Conservation (phyloP, 805 yeast genomes). For the Pichia californica region DNA sequence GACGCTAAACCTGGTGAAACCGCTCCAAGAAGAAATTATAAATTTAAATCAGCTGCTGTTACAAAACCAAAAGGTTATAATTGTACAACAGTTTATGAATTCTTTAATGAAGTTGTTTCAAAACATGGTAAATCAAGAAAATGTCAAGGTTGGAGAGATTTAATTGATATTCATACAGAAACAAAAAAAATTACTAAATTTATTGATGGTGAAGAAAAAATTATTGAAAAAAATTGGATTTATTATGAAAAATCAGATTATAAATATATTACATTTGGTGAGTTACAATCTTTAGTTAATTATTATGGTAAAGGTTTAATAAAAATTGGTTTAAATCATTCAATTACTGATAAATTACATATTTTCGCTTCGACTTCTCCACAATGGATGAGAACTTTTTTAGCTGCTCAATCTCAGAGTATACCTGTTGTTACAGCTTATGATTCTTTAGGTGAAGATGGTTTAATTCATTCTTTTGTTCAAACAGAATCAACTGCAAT, state of each 20-base stretch:
- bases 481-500: constrained; percentile 77
- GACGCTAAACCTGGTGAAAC: constrained; percentile 50
- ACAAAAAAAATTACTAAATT: constrained; percentile 64
- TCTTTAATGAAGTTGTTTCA: constrained; percentile 52
- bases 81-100: constrained; percentile 66
- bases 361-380: constrained; percentile 84
- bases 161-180: constrained; percentile 69
- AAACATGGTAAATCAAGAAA: constrained; percentile 45
- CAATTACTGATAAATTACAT: constrained; percentile 58
- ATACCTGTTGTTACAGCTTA: constrained; percentile 93
- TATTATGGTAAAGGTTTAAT: constrained; percentile 70
- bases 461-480: constrained; percentile 76
- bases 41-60: constrained; percentile 41
- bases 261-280: constrained; percentile 54
- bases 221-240: constrained; percentile 81
- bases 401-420: constrained; percentile 71
- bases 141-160: constrained; percentile 71
- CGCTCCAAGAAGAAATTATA: constrained; percentile 67
- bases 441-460: constrained; percentile 87
- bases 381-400: constrained; percentile 83
- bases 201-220: constrained; percentile 66
- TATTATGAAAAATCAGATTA: constrained; percentile 76
- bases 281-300: constrained; percentile 45
- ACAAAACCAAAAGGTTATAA: constrained; percentile 57
- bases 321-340: constrained; percentile 63